Evolutionary conservation across 139 green algal species (phyloP), one percentile per base, ranked within the genome.

Genomic region (Chlamydomonas eustigma): DNA sequence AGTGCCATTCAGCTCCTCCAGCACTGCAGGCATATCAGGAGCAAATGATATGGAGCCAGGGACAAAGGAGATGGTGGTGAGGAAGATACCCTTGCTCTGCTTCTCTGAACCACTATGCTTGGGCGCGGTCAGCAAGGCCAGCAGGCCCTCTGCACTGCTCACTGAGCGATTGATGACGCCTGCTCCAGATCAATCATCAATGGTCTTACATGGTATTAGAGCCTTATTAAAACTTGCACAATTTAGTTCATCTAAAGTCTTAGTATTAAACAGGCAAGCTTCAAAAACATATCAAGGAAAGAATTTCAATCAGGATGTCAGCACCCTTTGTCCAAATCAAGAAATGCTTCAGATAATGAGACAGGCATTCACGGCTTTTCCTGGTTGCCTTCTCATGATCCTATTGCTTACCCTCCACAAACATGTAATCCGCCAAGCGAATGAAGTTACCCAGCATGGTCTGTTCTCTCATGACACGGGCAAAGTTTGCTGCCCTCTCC

Each of bases 371-470:
- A n/a, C n/a, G n/a, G n/a, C n/a, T n/a, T n/a, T n/a, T n/a, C n/a
- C n/a, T n/a, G n/a, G n/a, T n/a, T n/a, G n/a, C n/a, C n/a, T n/a
- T n/a, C n/a, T n/a, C n/a, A n/a, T n/a, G n/a, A n/a, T n/a, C n/a
- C n/a, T n/a, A n/a, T n/a, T n/a, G n/a, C 44, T 12, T 18, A 58
- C 80, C 84, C 64, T 90, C 87, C 24, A 90, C 85, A 64, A 92
- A 85, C 79, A 95, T 83, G 84, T 90, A 90, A 80, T 95, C 91
- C 4, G 84, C 80, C 37, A 95, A 80, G 28, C 91, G 87, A 30
- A 95, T 84, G 76, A 95, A 92, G n/a, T 78, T 63, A 24, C 87
- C 86, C 64, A 95, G 86, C 82, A 91, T 86, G 1, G 80, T 79
- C 31, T 90, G 82, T 71, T 95, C 91, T 39, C 86, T 67, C 88